Evolutionary conservation across 1,139 yeast species (phyloP).

Genomic region (Saccharomycopsis crataegensis): DNA sequence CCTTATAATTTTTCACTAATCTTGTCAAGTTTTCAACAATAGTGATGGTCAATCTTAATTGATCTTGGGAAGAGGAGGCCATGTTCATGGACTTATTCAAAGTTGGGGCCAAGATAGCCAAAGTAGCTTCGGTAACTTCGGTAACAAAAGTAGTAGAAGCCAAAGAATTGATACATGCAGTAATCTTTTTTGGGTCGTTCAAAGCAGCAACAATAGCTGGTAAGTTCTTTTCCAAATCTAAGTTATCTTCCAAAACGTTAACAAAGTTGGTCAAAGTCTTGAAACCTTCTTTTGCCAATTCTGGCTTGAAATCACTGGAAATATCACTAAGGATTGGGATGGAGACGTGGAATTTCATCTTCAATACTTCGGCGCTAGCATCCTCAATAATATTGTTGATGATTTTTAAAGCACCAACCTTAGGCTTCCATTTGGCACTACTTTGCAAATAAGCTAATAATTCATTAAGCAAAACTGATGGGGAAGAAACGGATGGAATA

Average conservation of each 20-base stretch:
- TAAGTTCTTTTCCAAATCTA: slow-evolving; percentile 82
- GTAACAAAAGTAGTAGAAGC: slow-evolving; percentile 96
- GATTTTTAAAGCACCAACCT: slow-evolving; percentile 67
- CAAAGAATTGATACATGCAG: slow-evolving; percentile 81
- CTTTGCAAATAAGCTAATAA: slow-evolving; percentile 59
- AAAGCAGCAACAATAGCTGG: slow-evolving; percentile 82
- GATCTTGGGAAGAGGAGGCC: slow-evolving; percentile 90
- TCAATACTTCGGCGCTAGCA: slow-evolving; percentile 80
- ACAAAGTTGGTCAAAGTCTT: slow-evolving; percentile 65
- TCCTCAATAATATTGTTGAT: slow-evolving; percentile 71
- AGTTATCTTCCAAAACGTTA: slow-evolving; percentile 69
- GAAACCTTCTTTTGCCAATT: slow-evolving; percentile 80
- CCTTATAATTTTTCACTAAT: slow-evolving; percentile 87
- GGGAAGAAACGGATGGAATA: slow-evolving; percentile 75
- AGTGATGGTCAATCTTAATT: slow-evolving; percentile 91
- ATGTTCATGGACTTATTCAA: slow-evolving; percentile 83
- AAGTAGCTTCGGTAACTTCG: slow-evolving; percentile 94
- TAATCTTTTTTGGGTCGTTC: slow-evolving; percentile 82
- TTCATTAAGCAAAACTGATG: slow-evolving; percentile 57
- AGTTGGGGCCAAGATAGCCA: slow-evolving; percentile 85
- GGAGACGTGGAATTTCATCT: slow-evolving; percentile 66
- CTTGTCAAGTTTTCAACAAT: slow-evolving; percentile 95
- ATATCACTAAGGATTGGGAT: slow-evolving; percentile 83
- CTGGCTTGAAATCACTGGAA: slow-evolving; percentile 95
- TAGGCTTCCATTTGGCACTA: slow-evolving; percentile 92